phyloP scores from a whole-genome alignment of 495 filamentous ascomycete genomes.

The Aspergillus campestris region DNA sequence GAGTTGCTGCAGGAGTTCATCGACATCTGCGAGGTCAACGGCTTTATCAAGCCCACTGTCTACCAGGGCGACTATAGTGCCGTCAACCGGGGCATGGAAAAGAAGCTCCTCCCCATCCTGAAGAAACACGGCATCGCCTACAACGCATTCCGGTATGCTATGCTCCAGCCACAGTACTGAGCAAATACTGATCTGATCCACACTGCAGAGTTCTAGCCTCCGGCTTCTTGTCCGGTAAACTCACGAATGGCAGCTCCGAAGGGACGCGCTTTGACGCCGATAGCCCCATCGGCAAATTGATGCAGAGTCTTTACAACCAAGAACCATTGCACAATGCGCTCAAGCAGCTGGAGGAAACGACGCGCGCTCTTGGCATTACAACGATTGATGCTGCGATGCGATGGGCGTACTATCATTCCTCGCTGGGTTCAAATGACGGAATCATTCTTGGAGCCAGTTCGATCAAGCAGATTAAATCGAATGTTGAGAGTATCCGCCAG shows the following conservation, averaged over 20 bases:
- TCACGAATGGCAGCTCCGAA: conserved; percentile 15
- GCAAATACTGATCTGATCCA: background rate
- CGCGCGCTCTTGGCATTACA: conserved; percentile 12
- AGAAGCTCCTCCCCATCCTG: conserved; percentile 43
- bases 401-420: conserved; percentile 27
- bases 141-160: conserved; percentile 31
- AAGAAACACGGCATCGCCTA: conserved; percentile 43
- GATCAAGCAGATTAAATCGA: conserved; percentile 19
- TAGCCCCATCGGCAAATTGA: conserved; percentile 7
- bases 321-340: conserved; percentile 16
- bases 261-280: conserved; percentile 18
- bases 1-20: conserved; percentile 25
- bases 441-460: conserved; percentile 29
- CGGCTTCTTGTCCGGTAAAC: conserved; percentile 41
- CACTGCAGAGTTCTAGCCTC: conserved; percentile 34
- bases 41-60: conserved; percentile 26
- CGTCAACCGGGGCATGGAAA: conserved; percentile 30
- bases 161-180: background rate
- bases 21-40: conserved; percentile 26
- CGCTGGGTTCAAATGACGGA: conserved; percentile 20
- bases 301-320: conserved; percentile 15
- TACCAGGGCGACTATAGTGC: conserved; percentile 41
- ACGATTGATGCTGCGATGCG: conserved; percentile 22
- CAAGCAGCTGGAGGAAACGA: conserved; percentile 6
- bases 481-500: conserved; percentile 16